These are phyloP conservation scores for Mortierella antarctica DNA, from an alignment of 192 early-diverging fungal genomes.

Conservation along the genomic window DNA sequence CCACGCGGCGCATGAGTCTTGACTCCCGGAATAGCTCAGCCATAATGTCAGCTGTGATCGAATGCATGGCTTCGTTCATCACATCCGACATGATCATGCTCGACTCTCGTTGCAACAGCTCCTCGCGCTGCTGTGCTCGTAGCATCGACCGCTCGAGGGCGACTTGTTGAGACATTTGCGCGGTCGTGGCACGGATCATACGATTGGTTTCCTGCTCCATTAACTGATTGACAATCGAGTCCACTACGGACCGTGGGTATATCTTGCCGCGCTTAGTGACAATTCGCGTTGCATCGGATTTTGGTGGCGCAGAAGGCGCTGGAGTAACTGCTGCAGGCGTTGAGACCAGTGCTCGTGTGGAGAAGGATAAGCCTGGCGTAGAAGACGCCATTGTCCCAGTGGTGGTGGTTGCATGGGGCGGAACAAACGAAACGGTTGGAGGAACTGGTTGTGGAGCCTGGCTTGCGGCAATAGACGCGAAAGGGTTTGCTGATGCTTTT, in stretches of 20 bases:
- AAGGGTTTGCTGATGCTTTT: slow-evolving; percentile 1
- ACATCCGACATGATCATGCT: slow-evolving; percentile 2
- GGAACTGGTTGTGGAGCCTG: background rate
- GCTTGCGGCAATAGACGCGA: background rate
- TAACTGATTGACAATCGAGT: slow-evolving; percentile 17
- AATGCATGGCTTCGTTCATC: background rate
- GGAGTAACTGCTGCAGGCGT: background rate
- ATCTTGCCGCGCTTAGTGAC: slow-evolving; percentile 25
- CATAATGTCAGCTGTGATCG: slow-evolving; percentile 5
- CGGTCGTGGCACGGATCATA: slow-evolving; percentile 14
- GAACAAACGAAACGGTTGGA: background rate
- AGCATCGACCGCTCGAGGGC: slow-evolving; percentile 21
- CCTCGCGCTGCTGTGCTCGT: slow-evolving; percentile 21
- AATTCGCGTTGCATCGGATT: slow-evolving; percentile 23
- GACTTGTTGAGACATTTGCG: slow-evolving; percentile 23
- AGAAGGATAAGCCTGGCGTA: background rate
- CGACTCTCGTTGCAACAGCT: slow-evolving; percentile 5
- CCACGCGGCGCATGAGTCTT: slow-evolving; percentile 7
- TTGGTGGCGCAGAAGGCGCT: slow-evolving; percentile 2
- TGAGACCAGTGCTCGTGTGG: background rate
- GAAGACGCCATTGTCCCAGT: background rate
- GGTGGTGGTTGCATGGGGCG: background rate
- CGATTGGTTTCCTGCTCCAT: slow-evolving; percentile 18
- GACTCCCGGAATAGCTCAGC: slow-evolving; percentile 30
- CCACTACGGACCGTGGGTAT: slow-evolving; percentile 30